Evolutionary conservation across 176 grass and related monocot genomes (phyloP), one percentile per base, ranked within the genome.

Genomic region (Aegilops speltoides): DNA sequence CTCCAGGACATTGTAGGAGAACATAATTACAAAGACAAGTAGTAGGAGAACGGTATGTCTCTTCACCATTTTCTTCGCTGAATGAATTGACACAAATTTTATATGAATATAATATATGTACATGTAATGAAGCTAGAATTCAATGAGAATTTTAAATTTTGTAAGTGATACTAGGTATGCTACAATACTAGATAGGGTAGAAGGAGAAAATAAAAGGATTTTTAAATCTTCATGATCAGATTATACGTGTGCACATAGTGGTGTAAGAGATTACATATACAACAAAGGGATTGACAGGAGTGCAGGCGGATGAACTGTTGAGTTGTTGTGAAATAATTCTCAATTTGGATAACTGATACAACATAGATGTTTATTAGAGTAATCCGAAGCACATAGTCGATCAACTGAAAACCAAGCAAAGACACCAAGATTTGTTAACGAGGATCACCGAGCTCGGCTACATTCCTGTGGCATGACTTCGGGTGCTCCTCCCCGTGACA

Each of bases 1-100:
- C 3, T 77, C 79, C 29, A 64, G 72, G 23, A 19, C 13, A 78
- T 17, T 69, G 79, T 28, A 73, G 22, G 79, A 90, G n/a, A 86
- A 43, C 8, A 83, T 14, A 38, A 83, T 4, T 70, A 79, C 40
- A 20, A 83, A 15, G 40, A 43, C 26, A 56, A 90, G 38, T 29
- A 65, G 29, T 20, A 79, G 4, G 23, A 86, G 16, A 63, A 73
- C 4, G 64, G 16, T 31, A 3, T 40, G 41, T 19, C n/a, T 5
- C 79, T 28, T 83, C 64, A 2, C 23, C 83, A 78, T 73, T 11
- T 78, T 14, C 56, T 36, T 24, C 11, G 26, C 83, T 86, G 79
- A 69, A 78, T 59, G 78, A 40, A 50, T 22, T 33, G 9, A 77
- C 7, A 67, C 32, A 50, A 9, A 59, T 9, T 67, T 37, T 37